Evolutionary conservation across 1,284 basidiomycete genomes (phyloP).

Genomic region (Cerioporus squamosus): DNA sequence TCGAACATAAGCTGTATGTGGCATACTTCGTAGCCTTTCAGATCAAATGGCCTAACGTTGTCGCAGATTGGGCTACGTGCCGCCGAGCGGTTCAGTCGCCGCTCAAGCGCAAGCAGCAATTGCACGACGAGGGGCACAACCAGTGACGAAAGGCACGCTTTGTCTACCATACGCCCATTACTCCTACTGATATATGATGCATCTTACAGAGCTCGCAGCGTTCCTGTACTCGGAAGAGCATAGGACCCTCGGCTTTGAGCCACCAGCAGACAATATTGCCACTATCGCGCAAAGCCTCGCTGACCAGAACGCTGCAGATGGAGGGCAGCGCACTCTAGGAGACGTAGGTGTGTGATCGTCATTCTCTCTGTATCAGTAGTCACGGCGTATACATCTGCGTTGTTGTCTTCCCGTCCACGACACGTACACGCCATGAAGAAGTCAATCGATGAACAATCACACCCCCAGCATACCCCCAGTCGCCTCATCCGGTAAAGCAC

Average conservation of each 20-base stretch:
- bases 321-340: background rate
- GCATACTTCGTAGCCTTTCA: no score
- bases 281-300: conserved; percentile 6
- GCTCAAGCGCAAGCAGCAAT: conserved; percentile 10
- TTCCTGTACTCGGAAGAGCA: conserved; percentile 10
- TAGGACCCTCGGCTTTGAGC: background rate
- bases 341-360: no score
- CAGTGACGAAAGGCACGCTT: background rate
- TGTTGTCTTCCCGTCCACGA: background rate
- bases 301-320: conserved; percentile 7
- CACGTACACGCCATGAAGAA: background rate
- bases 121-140: conserved; percentile 1
- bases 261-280: conserved; percentile 3
- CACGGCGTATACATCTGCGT: background rate
- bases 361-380: no score
- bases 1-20: conserved; percentile 5
- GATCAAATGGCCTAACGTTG: no score
- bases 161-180: background rate
- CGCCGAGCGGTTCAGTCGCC: conserved; percentile 4
- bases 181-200: background rate
- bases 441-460: no score
- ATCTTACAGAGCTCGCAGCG: background rate
- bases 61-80: conserved; percentile 4
- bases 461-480: background rate
- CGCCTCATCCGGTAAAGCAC: conserved; percentile 1